Evolutionary conservation across 192 early-diverging fungal species (phyloP).

Genomic region (Podila epicladia): DNA sequence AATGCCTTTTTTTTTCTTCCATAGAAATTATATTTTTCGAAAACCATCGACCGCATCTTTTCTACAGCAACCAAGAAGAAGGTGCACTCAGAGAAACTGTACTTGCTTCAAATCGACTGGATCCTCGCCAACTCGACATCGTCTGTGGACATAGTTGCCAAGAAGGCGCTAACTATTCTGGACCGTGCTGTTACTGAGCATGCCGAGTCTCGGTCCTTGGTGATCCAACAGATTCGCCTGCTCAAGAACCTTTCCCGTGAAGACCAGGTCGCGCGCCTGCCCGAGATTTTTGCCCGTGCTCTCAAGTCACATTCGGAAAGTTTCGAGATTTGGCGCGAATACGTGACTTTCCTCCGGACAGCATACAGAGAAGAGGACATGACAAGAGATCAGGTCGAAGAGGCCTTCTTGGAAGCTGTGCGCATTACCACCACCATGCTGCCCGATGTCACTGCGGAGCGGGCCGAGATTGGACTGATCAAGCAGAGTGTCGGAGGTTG

Average conservation of each 20-base stretch:
- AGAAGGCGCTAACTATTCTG: constrained; percentile 50
- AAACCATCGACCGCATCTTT: constrained; percentile 63
- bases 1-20: constrained; percentile 7
- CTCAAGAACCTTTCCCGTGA: constrained; percentile 20
- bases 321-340: constrained; percentile 60
- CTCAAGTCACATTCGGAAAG: constrained; percentile 51
- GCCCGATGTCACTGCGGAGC: constrained; percentile 58
- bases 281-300: constrained; percentile 51
- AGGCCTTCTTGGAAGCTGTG: constrained; percentile 59
- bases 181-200: constrained; percentile 54
- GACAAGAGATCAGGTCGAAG: constrained; percentile 39
- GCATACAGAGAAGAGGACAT: constrained; percentile 53
- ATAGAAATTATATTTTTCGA: constrained; percentile 66
- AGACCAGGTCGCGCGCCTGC: constrained; percentile 36
- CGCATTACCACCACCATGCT: constrained; percentile 57
- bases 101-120: constrained; percentile 61
- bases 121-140: constrained; percentile 43
- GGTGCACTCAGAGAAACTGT: constrained; percentile 59
- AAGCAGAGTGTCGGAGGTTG: constrained; percentile 63
- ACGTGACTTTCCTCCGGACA: constrained; percentile 49
- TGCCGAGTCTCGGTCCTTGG: constrained; percentile 14
- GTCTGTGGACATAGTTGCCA: constrained; percentile 44
- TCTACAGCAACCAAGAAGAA: constrained; percentile 55
- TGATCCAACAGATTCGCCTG: constrained; percentile 36
- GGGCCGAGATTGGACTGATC: constrained; percentile 54